A percentile compares a stretch with the other conserved stretches of the same genome.
Evolutionary conservation across 139 green algal genomes (phyloP).

Genomic region (Coccomyxa sp.): DNA sequence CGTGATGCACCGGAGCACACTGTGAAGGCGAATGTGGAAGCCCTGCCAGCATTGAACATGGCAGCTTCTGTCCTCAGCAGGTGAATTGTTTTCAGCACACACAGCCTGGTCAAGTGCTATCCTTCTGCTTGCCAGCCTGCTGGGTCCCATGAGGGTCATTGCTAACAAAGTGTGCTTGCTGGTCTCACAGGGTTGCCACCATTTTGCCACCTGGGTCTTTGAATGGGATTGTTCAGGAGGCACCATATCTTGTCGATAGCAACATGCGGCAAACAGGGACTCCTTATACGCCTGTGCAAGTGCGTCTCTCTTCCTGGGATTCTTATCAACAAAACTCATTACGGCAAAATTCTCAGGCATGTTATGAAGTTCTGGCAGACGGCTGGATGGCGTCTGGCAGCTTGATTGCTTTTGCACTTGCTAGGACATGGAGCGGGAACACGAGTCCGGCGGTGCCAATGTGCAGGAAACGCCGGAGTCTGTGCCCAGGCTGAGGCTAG

Average conservation of each 20-base stretch:
- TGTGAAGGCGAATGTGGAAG: background rate
- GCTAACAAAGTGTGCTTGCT: background rate
- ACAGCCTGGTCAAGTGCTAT: background rate
- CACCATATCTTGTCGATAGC: too few relatives aligned
- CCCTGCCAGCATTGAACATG: background rate
- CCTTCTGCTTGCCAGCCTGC: background rate
- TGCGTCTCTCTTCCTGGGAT: background rate
- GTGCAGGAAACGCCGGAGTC: background rate
- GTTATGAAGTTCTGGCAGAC: background rate
- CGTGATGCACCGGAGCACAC: background rate
- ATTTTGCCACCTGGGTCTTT: background rate
- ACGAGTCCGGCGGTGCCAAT: background rate
- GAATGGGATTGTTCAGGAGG: too few relatives aligned
- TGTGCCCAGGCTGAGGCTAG: background rate
- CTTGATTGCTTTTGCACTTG: background rate
- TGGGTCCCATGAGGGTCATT: background rate
- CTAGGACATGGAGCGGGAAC: background rate
- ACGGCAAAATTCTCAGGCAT: too few relatives aligned
- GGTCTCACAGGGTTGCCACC: background rate
- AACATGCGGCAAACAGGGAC: too few relatives aligned
- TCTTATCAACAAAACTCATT: too few relatives aligned
- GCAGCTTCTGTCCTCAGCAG: background rate
- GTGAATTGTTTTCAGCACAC: background rate
- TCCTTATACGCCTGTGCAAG: background rate
- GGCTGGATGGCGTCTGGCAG: background rate